These are phyloP conservation scores for Fomitopsis schrenkii DNA, from an alignment of 1,284 basidiomycete genomes.

Conservation along the genomic window DNA sequence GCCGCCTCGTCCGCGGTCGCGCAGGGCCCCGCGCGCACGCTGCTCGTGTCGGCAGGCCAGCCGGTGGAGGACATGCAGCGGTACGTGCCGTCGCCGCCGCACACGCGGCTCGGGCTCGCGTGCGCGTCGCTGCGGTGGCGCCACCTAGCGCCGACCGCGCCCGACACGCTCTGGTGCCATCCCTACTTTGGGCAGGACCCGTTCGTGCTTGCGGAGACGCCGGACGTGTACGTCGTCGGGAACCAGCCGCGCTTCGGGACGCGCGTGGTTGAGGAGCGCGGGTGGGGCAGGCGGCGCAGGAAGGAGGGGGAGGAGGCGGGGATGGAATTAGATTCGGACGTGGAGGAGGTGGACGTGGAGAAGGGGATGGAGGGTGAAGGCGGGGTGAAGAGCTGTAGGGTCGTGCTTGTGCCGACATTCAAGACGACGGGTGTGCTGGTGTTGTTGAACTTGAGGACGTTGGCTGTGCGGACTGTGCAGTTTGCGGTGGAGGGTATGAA, in stretches of 20 bases:
- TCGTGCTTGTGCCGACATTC: constrained; percentile 86
- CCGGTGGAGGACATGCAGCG: constrained; percentile 94
- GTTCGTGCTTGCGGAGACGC: constrained; percentile 82
- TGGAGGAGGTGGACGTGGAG: constrained; percentile 30
- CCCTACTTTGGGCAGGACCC: constrained; percentile 89
- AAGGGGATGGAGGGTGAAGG: constrained; percentile 25
- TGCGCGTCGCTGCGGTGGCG: constrained; percentile 86
- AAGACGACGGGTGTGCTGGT: constrained; percentile 60
- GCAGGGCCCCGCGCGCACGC: constrained; percentile 36
- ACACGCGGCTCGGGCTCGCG: constrained; percentile 71
- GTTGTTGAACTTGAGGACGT: constrained; percentile 54
- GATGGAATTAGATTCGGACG: constrained; percentile 7
- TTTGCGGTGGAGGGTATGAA: constrained; percentile 31
- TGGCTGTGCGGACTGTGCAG: constrained; percentile 40
- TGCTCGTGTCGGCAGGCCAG: constrained; percentile 88
- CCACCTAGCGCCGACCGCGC: constrained; percentile 96
- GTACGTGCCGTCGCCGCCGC: constrained; percentile 71
- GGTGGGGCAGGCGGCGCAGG: constrained; percentile 18
- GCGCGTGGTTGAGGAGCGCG: constrained; percentile 49
- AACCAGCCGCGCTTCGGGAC: constrained; percentile 87
- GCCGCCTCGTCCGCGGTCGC: constrained; percentile 12
- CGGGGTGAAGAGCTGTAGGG: constrained; percentile 53
- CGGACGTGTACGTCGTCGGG: constrained; percentile 91
- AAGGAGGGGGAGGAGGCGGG: constrained; percentile 26
- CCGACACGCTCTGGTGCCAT: constrained; percentile 98